A percentile compares a stretch with the other conserved stretches of the same genome.
Evolutionary conservation across 169 alveolate species (phyloP).

Genomic region (Cryptosporidium viatorum): DNA sequence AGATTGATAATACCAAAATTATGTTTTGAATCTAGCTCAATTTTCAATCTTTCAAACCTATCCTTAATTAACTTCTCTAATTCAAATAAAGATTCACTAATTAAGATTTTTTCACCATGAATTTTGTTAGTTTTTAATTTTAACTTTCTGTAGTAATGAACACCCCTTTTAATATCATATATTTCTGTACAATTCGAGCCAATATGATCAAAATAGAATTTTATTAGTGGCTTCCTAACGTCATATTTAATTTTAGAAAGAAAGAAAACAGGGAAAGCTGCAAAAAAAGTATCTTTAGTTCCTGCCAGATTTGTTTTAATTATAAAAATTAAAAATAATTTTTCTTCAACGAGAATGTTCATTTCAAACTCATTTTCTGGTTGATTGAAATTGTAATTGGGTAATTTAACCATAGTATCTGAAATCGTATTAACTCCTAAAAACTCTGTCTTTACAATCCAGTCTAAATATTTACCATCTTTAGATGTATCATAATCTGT

Average conservation of each 20-base stretch:
- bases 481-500: conserved; percentile 3
- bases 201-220: neutral
- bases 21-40: neutral
- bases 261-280: conserved; percentile 30
- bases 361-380: neutral
- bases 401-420: neutral
- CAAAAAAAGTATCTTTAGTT: neutral
- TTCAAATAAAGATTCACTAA: conserved; percentile 7
- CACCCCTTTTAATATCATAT: conserved; percentile 5
- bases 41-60: neutral
- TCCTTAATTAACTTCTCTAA: conserved; percentile 3
- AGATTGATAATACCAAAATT: neutral
- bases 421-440: conserved; percentile 18
- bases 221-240: neutral
- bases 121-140: conserved; percentile 31
- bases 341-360: neutral
- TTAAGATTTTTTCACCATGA: neutral
- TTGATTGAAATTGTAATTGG: neutral
- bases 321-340: conserved; percentile 1
- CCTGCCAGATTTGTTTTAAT: neutral
- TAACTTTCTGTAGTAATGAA: conserved; percentile 4
- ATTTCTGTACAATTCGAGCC: neutral
- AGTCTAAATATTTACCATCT: conserved; percentile 12
- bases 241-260: neutral
- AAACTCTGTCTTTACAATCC: conserved; percentile 4